These are phyloP conservation scores for Russula lepida DNA, from an alignment of 768 basidiomycete species.

Conservation along the genomic window DNA sequence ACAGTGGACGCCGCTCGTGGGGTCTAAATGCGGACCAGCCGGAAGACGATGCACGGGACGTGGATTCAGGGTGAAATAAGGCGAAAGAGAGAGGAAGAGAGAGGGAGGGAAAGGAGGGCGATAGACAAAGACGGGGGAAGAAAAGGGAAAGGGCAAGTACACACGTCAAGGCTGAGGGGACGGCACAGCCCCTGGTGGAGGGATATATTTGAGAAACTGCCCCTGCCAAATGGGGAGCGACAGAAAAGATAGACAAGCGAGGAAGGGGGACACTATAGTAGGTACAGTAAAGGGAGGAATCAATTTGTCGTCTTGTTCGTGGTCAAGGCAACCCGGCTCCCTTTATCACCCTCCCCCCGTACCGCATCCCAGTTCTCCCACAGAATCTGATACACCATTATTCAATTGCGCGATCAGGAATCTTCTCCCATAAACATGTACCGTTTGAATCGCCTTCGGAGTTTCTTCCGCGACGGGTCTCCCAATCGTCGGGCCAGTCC, in stretches of 20 bases:
- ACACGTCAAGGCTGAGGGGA: slow-evolving; percentile 11
- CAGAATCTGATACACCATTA: slow-evolving; percentile 11
- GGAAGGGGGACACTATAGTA: slow-evolving; percentile 9
- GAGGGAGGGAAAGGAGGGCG: slow-evolving; percentile 6
- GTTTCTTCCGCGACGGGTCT: slow-evolving; percentile 39
- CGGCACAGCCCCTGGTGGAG: slow-evolving; percentile 7
- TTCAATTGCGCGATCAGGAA: slow-evolving; percentile 1
- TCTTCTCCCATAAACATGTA: slow-evolving; percentile 61
- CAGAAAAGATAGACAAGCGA: slow-evolving; percentile 13
- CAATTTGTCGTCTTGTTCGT: slow-evolving; percentile 31
- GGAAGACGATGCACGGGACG: slow-evolving; percentile 24
- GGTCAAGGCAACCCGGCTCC: slow-evolving; percentile 43
- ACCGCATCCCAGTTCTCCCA: slow-evolving; percentile 15
- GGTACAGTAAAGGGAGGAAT: slow-evolving; percentile 8
- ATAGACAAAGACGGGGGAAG: not conserved
- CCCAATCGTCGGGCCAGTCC: slow-evolving; percentile 55
- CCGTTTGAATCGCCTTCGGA: slow-evolving; percentile 56
- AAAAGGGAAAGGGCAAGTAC: slow-evolving; percentile 17
- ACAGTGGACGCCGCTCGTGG: slow-evolving; percentile 15
- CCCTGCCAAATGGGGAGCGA: slow-evolving; percentile 14
- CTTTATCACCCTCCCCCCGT: slow-evolving; percentile 14
- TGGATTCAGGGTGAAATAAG: slow-evolving; percentile 6
- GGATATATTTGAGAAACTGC: slow-evolving; percentile 21
- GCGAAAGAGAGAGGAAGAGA: slow-evolving; percentile 15
- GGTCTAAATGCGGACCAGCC: slow-evolving; percentile 50